Base-by-base conservation (phyloP, 495 filamentous ascomycete genomes). In the Lophiostoma macrostomum region DNA sequence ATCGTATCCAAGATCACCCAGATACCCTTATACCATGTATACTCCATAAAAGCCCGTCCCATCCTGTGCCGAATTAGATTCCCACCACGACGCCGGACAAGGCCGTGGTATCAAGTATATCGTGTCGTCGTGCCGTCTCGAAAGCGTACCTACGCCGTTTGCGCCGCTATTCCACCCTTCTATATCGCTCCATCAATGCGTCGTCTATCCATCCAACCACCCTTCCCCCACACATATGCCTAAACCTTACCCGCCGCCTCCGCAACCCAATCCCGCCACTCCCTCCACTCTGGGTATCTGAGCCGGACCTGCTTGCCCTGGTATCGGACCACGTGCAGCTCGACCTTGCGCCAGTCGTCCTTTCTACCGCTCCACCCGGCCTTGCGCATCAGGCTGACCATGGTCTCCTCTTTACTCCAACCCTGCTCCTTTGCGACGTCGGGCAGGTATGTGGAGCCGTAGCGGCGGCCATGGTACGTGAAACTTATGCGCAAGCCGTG, bases 401-500 rank as follows among this genome's bases (percentile, higher is more conserved):
- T 61, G 1, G 90, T 88, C 75, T 96, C 88, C 70, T 96, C 90
- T 69, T 93, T 95, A 12, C 82, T 88, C 93, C 93, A 98, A 18
- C 87, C 89, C 68, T 98, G 93, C 73, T 98, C 93, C 3, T 78
- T 73, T 2, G 91, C 81, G 10, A 97, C 91, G 66, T 96, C 90
- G 0, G 93, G 93, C 13, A 98, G 76, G 63, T 98, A 98, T 0
- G 91, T 96, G 8, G 88, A 81, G 8, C 72, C 72, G 54, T 70
- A 70, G 5, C 70, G 69, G 7, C 68, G 61, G 0, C 52, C 58
- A 40, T 68, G 64, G 53, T 67, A 51, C 13, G 61, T 65, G 61
- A 75, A 75, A 32, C 69, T 69, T 16, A 74, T 73, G 29, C 72
- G 81, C 10, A 98, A 65, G 11, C 93, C 93, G 67, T 98, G 93